Evolutionary conservation across 2,329 filamentous ascomycete species (phyloP).

Genomic region (Eutypella sp.): DNA sequence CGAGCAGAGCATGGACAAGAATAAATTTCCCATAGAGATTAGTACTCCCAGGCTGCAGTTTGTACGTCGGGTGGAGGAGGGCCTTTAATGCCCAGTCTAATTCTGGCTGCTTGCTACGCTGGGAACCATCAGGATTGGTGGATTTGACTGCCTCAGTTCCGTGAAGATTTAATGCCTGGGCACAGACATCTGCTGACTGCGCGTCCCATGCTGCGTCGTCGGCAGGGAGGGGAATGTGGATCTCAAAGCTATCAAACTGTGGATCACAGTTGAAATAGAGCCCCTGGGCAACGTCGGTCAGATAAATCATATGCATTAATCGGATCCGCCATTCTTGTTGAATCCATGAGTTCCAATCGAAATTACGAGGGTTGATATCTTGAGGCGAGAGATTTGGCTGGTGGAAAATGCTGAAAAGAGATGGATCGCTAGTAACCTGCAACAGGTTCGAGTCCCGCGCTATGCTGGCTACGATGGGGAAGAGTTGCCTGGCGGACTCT

Average conservation of each 20-base stretch:
- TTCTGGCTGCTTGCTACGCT: constrained; percentile 59
- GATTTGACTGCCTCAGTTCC: constrained; percentile 50
- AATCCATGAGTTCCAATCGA: constrained; percentile 64
- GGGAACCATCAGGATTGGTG: constrained; percentile 58
- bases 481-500: constrained; percentile 55
- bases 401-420: constrained; percentile 56
- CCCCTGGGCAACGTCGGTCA: constrained; percentile 59
- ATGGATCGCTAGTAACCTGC: constrained; percentile 43
- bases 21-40: constrained; percentile 73
- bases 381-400: constrained; percentile 45
- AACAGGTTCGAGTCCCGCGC: constrained; percentile 54
- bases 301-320: constrained; percentile 59
- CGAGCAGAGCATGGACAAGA: constrained; percentile 63
- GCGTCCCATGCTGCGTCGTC: constrained; percentile 75
- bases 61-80: constrained; percentile 53
- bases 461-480: constrained; percentile 51
- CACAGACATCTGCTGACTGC: constrained; percentile 52
- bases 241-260: constrained; percentile 58
- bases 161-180: constrained; percentile 58
- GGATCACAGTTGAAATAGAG: constrained; percentile 68
- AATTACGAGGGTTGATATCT: constrained; percentile 44
- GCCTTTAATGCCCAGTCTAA: constrained; percentile 57
- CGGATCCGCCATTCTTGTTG: constrained; percentile 66
- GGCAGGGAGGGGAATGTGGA: constrained; percentile 62
- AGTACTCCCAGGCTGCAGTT: constrained; percentile 60